Conservation (phyloP, 768 basidiomycete species). For the Russula brevipes region DNA sequence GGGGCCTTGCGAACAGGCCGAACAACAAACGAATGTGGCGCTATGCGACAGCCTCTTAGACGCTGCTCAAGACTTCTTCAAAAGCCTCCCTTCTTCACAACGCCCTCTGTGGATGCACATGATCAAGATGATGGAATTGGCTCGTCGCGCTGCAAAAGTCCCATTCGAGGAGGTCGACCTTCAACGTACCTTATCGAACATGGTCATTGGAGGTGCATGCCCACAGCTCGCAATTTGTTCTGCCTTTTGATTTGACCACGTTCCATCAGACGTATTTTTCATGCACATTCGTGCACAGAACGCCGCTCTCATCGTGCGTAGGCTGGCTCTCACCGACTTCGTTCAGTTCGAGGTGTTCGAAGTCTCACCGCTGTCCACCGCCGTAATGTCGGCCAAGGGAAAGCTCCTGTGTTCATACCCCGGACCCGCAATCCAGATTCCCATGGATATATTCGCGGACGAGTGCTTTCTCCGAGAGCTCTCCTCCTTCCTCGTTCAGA, state of each 20-base stretch:
- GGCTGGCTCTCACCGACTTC: background rate
- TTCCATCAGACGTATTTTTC: background rate
- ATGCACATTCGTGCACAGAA: too few relatives aligned
- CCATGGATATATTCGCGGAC: slow-evolving; percentile 30
- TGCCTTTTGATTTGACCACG: too few relatives aligned
- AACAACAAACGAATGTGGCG: too few relatives aligned
- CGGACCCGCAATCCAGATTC: slow-evolving; percentile 39
- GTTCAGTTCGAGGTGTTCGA: slow-evolving; percentile 39
- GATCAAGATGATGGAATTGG: too few relatives aligned
- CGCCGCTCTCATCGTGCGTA: too few relatives aligned
- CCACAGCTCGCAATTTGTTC: background rate
- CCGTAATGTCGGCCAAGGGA: slow-evolving; percentile 37
- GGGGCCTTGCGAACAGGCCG: too few relatives aligned
- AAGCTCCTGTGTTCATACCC: slow-evolving; percentile 29
- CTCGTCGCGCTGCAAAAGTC: too few relatives aligned
- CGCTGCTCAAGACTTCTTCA: too few relatives aligned
- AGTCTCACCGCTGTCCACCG: slow-evolving; percentile 34
- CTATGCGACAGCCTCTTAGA: too few relatives aligned
- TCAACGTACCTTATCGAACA: background rate
- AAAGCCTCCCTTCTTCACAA: too few relatives aligned
- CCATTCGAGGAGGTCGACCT: background rate
- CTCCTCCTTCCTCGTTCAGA: slow-evolving; percentile 35
- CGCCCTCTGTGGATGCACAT: too few relatives aligned
- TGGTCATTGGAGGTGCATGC: background rate
- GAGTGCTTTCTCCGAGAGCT: slow-evolving; percentile 34